phyloP scores from a whole-genome alignment of 257 asterid species.

The Ehretia macrophylla region DNA sequence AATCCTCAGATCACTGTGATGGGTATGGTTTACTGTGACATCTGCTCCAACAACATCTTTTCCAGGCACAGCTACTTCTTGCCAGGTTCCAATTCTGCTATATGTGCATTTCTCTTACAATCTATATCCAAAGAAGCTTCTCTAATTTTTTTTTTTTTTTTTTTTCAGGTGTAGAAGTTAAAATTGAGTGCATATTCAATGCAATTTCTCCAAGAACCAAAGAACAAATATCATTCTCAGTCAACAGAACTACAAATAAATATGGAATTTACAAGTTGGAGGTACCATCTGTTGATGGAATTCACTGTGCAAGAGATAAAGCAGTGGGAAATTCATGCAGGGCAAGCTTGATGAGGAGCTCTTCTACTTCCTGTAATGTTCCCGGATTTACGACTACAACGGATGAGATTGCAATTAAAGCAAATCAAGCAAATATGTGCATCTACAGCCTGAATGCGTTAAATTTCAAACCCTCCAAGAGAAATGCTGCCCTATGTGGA shows the following conservation, averaged over 20 bases:
- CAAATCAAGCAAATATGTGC: conserved; percentile 58
- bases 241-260: conserved; percentile 74
- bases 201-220: conserved; percentile 68
- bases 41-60: conserved; percentile 87
- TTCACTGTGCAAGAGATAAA: conserved; percentile 76
- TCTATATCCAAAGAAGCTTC: no score
- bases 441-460: conserved; percentile 60
- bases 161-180: conserved; percentile 67
- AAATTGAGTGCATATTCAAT: conserved; percentile 81
- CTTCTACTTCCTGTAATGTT: conserved; percentile 41
- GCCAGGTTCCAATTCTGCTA: conserved; percentile 78
- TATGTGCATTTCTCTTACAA: neutral
- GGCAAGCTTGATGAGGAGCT: conserved; percentile 41
- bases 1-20: conserved; percentile 75
- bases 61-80: conserved; percentile 90
- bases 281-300: conserved; percentile 79
- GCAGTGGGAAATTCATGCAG: conserved; percentile 60
- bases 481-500: conserved; percentile 55
- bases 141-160: no score
- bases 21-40: conserved; percentile 97
- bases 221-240: conserved; percentile 67
- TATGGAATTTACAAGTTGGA: conserved; percentile 73
- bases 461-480: conserved; percentile 69
- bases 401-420: conserved; percentile 63
- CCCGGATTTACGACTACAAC: conserved; percentile 61